Base-by-base conservation (phyloP, 1,139 yeast species). In the Saccharomyces uvarum region DNA sequence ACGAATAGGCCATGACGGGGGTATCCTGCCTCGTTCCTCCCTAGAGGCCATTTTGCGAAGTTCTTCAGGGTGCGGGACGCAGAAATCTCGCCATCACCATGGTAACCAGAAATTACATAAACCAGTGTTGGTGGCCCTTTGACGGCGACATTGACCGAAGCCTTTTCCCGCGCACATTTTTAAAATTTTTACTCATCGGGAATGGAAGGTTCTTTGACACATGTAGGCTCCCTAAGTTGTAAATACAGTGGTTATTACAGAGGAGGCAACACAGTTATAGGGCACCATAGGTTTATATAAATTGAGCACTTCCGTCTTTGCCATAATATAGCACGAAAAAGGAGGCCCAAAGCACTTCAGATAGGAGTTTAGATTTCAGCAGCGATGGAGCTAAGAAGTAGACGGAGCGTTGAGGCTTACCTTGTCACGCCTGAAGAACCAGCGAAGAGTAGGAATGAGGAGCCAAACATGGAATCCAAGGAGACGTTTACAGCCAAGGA, bases 401-500 rank as follows among this genome's bases (percentile, higher is more conserved):
- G 44, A 38, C 44, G 44, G 24, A 38, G 44, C n/a, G 44, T 24
- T 16, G 44, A 38, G 44, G 44, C 44, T 19, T 38, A 38, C 19
- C 44, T 38, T 19, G 44, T 51, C 51, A 52, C 57, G 29, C 57
- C 57, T 24, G 57, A 53, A 47, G 56, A 54, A 38, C 56, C 58
- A 19, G 29, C 47, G 28, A 38, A 14, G 27, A 14, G 14, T 16
- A 11, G 16, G 14, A 19, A 29, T 16, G 16, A 16, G 11, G 51
- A 26, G 19, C 3, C 16, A 13, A 21, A 4, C 28, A n/a, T n/a
- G n/a, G 51, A 14, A n/a, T 24, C 31, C 42, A 21, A 50, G 48
- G 52, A 38, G 13, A 9, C 21, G 44, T 11, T 38, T 7, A 9
- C 24, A 2, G 11, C 24, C 7, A 38, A 24, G 24, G 44, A 38